These are phyloP conservation scores for Oxalis stricta DNA, from an alignment of 441 rosid species.

Conservation along the genomic window DNA sequence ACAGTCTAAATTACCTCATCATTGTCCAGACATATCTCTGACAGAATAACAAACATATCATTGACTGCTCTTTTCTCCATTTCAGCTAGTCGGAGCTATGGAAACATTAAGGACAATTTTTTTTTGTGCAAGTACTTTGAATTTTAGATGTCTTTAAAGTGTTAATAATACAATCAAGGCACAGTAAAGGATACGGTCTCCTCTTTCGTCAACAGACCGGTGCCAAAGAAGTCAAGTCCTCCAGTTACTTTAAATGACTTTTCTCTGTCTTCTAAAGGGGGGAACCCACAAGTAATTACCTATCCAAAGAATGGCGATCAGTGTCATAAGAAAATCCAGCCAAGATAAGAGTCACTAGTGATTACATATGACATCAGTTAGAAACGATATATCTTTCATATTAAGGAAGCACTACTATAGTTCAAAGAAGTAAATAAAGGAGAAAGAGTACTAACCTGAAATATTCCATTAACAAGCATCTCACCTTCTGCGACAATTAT, in stretches of 20 bases:
- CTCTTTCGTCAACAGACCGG: slow-evolving; percentile 56
- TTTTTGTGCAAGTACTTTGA: slow-evolving; percentile 6
- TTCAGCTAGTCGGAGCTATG: slow-evolving; percentile 51
- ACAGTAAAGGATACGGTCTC: slow-evolving; percentile 50
- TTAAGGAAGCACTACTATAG: too few relatives aligned
- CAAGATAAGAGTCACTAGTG: too few relatives aligned
- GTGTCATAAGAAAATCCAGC: background rate
- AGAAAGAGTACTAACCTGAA: slow-evolving; percentile 40
- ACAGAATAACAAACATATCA: slow-evolving; percentile 81
- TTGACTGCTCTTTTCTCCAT: slow-evolving; percentile 53
- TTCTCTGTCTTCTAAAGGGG: slow-evolving; percentile 77
- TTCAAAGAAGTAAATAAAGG: background rate
- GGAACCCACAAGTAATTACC: slow-evolving; percentile 91
- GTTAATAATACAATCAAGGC: background rate
- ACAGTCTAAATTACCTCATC: slow-evolving; percentile 47
- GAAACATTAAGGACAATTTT: slow-evolving; percentile 21
- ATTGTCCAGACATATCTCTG: slow-evolving; percentile 80
- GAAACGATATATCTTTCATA: too few relatives aligned
- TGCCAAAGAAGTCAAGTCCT: slow-evolving; percentile 76
- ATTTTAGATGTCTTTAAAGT: background rate
- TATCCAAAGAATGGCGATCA: slow-evolving; percentile 13
- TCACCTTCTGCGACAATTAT: slow-evolving; percentile 87
- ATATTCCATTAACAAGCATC: slow-evolving; percentile 66
- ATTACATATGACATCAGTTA: too few relatives aligned
- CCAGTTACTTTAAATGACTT: slow-evolving; percentile 51